Base-by-base conservation (phyloP, 2,329 filamentous ascomycete genomes). In the Pseudofabraea citricarpa region DNA sequence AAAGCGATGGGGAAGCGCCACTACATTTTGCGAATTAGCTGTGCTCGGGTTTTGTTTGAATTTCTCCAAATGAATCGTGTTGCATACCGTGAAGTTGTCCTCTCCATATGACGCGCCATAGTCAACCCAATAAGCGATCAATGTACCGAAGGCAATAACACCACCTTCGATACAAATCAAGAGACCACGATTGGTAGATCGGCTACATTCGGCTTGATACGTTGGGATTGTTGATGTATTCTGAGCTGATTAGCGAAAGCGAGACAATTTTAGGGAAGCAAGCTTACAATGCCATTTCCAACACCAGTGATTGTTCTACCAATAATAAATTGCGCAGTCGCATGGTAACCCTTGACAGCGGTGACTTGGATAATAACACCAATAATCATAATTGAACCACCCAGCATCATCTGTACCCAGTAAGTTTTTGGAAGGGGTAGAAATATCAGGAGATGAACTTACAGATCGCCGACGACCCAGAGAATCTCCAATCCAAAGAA, bases 51-150 rank as follows among this genome's bases (percentile, higher is more conserved):
- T n/a, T n/a, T n/a, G n/a, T n/a, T n/a, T n/a, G n/a, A n/a, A n/a
- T n/a, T n/a, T n/a, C n/a, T n/a, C n/a, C n/a, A n/a, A n/a, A n/a
- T n/a, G n/a, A n/a, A n/a, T n/a, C n/a, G n/a, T n/a, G n/a, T n/a
- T n/a, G n/a, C n/a, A n/a, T n/a, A n/a, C n/a, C n/a, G 91, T 88
- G 67, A 85, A 75, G 63, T 97, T 73, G 57, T 74, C 86, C 47
- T 87, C 68, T 58, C 96, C 95, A 62, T 77, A 96, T 40, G 86
- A 90, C 66, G 90, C 95, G 58, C 93, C 90, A 67, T 97, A 97
- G 64, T 97, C 93, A 29, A 97, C 90, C 93, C 93, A 98, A 26
- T 97, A 91, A 54, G 91, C 96, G 41, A 89, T 89, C 48, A 97
- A 83, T 61, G 94, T 71, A 4, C 68, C 68, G 27, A 70, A 69